A percentile compares a stretch with the other conserved stretches of the same genome.
Conservation (phyloP, 164 flowering plant species). For the Echeveria elegans region DNA sequence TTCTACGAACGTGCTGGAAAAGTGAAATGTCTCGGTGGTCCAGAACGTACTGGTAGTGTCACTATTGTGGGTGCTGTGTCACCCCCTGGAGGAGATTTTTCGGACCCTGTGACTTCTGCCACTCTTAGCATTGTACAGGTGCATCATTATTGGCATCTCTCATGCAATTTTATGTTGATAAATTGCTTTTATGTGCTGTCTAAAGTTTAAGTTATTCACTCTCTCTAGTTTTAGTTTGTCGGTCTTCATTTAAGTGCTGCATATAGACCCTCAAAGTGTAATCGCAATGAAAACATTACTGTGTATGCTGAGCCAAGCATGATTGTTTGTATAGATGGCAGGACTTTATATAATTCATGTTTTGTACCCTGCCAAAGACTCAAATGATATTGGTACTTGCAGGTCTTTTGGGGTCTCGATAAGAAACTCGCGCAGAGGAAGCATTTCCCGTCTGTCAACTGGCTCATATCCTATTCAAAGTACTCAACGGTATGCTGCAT, state of each 20-base stretch:
- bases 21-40: conserved; percentile 97
- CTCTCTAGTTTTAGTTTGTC: not conserved
- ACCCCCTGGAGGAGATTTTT: conserved; percentile 99
- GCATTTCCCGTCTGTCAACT: conserved; percentile 97
- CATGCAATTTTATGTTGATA: not conserved
- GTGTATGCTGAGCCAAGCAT: not conserved
- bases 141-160: not conserved
- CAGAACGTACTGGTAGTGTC: conserved; percentile 96
- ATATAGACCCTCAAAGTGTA: not conserved
- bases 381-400: conserved; percentile 12
- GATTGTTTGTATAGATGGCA: not conserved
- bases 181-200: not conserved
- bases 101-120: conserved; percentile 99
- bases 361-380: not conserved
- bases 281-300: not conserved
- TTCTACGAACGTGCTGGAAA: conserved; percentile 99
- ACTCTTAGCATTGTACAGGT: conserved; percentile 99
- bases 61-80: conserved; percentile 99
- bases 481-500: conserved; percentile 58
- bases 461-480: conserved; percentile 98
- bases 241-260: not conserved
- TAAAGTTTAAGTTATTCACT: no score
- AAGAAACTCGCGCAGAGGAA: conserved; percentile 98
- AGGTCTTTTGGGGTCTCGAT: conserved; percentile 99
- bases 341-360: not conserved